Conservation (phyloP, 2,329 filamentous ascomycete genomes). For the Chaetomium olivaceum region DNA sequence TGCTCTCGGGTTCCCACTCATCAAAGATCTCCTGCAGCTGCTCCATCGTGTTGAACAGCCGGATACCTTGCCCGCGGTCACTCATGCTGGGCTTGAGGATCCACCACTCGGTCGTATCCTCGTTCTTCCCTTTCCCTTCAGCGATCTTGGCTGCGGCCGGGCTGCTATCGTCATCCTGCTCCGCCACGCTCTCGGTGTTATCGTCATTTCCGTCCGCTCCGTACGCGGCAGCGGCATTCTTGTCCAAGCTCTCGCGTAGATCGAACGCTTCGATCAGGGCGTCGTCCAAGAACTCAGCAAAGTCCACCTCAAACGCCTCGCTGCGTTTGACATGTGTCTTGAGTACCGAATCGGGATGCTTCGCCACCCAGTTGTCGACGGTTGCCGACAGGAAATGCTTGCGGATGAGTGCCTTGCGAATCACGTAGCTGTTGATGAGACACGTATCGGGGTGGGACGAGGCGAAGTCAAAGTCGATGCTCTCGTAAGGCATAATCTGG, state of each 20-base stretch:
- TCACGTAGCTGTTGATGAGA: constrained; percentile 86
- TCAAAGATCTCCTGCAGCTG: constrained; percentile 88
- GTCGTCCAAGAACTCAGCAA: constrained; percentile 94
- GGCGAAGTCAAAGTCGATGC: constrained; percentile 78
- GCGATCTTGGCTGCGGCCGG: background rate
- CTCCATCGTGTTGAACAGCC: constrained; percentile 81
- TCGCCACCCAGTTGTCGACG: constrained; percentile 80
- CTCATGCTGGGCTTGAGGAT: constrained; percentile 98
- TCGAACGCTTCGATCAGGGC: constrained; percentile 89
- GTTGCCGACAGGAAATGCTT: constrained; percentile 92
- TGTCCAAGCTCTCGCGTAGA: constrained; percentile 72
- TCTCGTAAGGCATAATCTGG: constrained; percentile 84
- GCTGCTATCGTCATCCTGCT: background rate
- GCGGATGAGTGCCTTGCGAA: constrained; percentile 92
- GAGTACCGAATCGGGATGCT: constrained; percentile 73
- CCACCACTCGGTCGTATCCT: constrained; percentile 74
- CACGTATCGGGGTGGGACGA: constrained; percentile 60
- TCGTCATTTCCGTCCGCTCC: constrained; percentile 24
- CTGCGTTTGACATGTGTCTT: constrained; percentile 70
- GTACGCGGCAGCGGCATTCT: constrained; percentile 55
- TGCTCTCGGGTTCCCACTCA: constrained; percentile 74
- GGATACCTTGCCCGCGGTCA: constrained; percentile 89
- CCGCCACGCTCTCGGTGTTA: constrained; percentile 26
- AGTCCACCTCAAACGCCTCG: constrained; percentile 92
- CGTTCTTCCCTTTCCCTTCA: background rate